These are phyloP conservation scores for Grammothele lineata DNA, from an alignment of 768 basidiomycete genomes.

Conservation along the genomic window DNA sequence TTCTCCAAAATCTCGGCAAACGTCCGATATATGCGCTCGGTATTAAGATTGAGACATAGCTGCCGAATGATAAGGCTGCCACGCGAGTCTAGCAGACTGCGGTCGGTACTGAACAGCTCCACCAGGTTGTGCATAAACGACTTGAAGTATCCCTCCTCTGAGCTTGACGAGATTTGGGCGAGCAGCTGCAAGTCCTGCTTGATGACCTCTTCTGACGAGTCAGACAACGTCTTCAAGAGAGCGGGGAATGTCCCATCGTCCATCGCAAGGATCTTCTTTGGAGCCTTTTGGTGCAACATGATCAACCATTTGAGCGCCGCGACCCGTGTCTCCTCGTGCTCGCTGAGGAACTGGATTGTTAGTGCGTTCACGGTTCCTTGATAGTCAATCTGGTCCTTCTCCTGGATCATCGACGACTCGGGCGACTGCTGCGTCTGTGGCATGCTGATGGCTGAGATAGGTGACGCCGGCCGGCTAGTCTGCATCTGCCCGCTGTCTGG, in stretches of 20 bases:
- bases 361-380: conserved; percentile 89
- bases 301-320: conserved; percentile 96
- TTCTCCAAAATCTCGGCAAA: conserved; percentile 98
- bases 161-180: conserved; percentile 94
- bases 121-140: conserved; percentile 94
- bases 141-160: conserved; percentile 94
- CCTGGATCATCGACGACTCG: conserved; percentile 27
- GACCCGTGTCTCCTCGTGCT: conserved; percentile 94
- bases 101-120: conserved; percentile 92
- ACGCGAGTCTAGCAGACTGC: conserved; percentile 81
- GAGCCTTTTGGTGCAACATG: conserved; percentile 98
- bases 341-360: conserved; percentile 91
- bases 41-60: conserved; percentile 88
- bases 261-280: conserved; percentile 94
- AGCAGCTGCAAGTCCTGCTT: conserved; percentile 94
- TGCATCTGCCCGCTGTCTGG: conserved; percentile 10
- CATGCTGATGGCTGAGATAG: conserved; percentile 24
- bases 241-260: conserved; percentile 97
- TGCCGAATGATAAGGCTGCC: conserved; percentile 96
- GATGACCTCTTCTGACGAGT: conserved; percentile 96
- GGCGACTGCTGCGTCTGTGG: conserved; percentile 22
- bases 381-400: conserved; percentile 86
- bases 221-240: conserved; percentile 90
- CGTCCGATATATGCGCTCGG: conserved; percentile 91
- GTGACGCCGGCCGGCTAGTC: conserved; percentile 31